phyloP scores from a whole-genome alignment of 495 filamentous ascomycete genomes.

The Tuber magnatum region DNA sequence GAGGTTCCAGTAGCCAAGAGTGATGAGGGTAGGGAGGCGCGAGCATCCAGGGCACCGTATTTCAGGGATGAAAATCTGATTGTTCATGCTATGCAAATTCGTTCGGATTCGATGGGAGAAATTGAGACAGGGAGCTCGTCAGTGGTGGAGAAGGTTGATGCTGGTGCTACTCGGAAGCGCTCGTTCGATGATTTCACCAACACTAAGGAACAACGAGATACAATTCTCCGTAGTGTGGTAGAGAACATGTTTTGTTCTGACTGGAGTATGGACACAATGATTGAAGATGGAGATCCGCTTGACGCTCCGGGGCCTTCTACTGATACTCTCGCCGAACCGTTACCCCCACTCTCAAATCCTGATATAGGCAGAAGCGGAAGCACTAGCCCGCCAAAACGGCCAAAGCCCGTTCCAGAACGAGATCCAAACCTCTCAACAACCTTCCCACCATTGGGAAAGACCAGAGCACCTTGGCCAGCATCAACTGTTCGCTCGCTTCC shows the following conservation, averaged over 20 bases:
- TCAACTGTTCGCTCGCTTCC: conserved; percentile 59
- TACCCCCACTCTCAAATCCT: neutral
- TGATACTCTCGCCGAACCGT: neutral
- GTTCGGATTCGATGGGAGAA: conserved; percentile 4
- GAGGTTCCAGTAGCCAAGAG: conserved; percentile 50
- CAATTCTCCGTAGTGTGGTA: conserved; percentile 26
- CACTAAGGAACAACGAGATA: conserved; percentile 10
- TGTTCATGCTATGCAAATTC: conserved; percentile 31
- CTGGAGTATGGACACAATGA: conserved; percentile 39
- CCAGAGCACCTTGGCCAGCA: conserved; percentile 69
- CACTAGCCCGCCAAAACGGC: conserved; percentile 8
- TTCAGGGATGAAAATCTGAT: conserved; percentile 38
- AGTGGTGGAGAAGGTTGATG: neutral
- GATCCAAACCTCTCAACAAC: conserved; percentile 32
- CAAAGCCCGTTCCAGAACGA: conserved; percentile 6
- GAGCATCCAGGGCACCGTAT: conserved; percentile 11
- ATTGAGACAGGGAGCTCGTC: conserved; percentile 7
- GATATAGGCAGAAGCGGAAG: neutral
- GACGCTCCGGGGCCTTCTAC: neutral
- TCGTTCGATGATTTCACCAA: conserved; percentile 26
- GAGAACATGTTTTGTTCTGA: conserved; percentile 37
- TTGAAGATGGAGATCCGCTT: conserved; percentile 20
- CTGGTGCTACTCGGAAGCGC: conserved; percentile 15
- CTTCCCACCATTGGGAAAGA: conserved; percentile 37
- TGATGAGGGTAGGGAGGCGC: conserved; percentile 1